Base-by-base conservation (phyloP, 768 basidiomycete genomes). In the Boletales sp. region DNA sequence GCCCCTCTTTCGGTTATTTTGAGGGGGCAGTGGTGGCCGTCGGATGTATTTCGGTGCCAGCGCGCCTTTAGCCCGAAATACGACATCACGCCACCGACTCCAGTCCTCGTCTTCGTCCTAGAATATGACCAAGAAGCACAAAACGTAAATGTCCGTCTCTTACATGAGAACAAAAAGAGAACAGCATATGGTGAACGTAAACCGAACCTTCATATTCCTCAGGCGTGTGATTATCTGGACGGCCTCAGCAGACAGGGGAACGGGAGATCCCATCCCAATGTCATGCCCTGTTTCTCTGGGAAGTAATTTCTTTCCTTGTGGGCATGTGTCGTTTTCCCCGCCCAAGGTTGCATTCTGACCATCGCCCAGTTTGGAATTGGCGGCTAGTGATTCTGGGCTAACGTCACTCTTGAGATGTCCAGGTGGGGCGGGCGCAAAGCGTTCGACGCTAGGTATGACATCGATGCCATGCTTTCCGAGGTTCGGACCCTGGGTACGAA, bases 81-180 rank as follows among this genome's bases (percentile, higher is more conserved):
- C 77, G 30, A 89, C 83, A 61, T 94, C 91, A 17, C 90, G 77
- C 88, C 88, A 90, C 39, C 91, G 81, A 50, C 88, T 81, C 87
- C 86, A 91, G 58, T 94, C 90, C 62, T 94, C 91, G 49, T 82
- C 79, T 69, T 89, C 86, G 60, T 94, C 91, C 86, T 90, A 47
- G 15, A 7, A 47, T 34, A 27, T 6, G 41, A 40, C 37, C 6
- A 18, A 19, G n/a, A 50, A 45, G n/a, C 30, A 2, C 17, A 10
- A 21, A 40, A 51, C 29, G 43, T 55, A 48, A 62, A 45, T 6
- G 8, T 15, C 3, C 31, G 6, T 42, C 18, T 43, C 8, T 37
- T 31, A 18, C 19, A 31, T 51, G 31, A 9, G 8, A 19, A 36
- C n/a, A 15, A 27, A 47, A 44, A 37, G 30, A 8, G 32, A 48